These are phyloP conservation scores for Ganoderma lingzhi DNA, from an alignment of 1,284 basidiomycete species.

Conservation along the genomic window DNA sequence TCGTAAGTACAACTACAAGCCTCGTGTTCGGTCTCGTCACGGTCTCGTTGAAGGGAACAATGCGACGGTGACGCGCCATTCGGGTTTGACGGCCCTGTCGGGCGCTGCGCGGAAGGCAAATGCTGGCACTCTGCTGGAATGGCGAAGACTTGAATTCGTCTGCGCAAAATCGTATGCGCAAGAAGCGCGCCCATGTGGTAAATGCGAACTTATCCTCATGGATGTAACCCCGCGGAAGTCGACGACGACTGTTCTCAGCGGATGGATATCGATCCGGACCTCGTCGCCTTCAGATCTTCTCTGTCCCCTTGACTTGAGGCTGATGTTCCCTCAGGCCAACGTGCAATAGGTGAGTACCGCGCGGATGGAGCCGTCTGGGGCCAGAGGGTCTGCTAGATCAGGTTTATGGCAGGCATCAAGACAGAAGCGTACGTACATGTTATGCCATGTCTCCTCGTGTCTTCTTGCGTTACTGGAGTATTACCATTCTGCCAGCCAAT, in stretches of 20 bases:
- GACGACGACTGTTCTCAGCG: neutral
- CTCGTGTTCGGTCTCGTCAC: conserved; percentile 4
- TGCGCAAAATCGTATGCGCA: conserved; percentile 2
- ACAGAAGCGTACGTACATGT: conserved; percentile 17
- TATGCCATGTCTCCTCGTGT: conserved; percentile 13
- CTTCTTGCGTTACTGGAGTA: conserved; percentile 8
- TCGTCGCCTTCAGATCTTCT: neutral
- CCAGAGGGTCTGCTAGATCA: neutral
- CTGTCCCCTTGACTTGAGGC: neutral
- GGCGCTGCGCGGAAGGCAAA: neutral
- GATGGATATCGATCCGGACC: neutral
- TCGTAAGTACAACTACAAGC: neutral
- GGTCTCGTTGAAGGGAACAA: conserved; percentile 4
- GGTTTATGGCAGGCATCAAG: conserved; percentile 6
- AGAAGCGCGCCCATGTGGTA: neutral
- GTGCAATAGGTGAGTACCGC: neutral
- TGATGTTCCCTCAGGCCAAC: neutral
- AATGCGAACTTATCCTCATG: neutral
- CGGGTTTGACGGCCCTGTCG: neutral
- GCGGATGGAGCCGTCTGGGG: neutral
- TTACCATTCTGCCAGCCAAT: neutral
- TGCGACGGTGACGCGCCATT: neutral
- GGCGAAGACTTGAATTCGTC: neutral
- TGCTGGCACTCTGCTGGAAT: neutral
- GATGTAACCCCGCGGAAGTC: neutral